These are phyloP conservation scores for Ceratocystis papillata DNA, from an alignment of 2,329 filamentous ascomycete species.

Conservation along the genomic window DNA sequence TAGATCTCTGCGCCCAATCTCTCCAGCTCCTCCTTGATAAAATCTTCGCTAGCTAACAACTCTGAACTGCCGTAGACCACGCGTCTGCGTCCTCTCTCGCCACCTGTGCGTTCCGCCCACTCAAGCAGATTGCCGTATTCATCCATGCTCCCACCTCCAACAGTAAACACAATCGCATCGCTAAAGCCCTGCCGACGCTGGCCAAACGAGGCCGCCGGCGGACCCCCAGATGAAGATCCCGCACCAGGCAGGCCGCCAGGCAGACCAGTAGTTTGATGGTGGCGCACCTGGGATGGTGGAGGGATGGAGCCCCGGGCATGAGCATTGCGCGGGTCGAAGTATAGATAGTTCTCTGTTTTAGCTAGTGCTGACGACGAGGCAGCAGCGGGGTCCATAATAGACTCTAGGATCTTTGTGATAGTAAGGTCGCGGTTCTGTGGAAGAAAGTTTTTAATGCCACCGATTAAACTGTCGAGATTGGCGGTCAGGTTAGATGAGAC, in stretches of 20 bases:
- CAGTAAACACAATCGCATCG: slow-evolving; percentile 87
- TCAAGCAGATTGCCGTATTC: slow-evolving; percentile 97
- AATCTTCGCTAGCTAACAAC: slow-evolving; percentile 57
- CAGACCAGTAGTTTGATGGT: slow-evolving; percentile 35
- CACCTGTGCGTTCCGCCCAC: slow-evolving; percentile 72
- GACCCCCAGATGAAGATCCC: slow-evolving; percentile 39
- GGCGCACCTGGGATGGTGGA: slow-evolving; percentile 54
- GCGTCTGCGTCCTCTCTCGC: slow-evolving; percentile 54
- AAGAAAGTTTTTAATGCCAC: slow-evolving; percentile 96
- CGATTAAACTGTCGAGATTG: slow-evolving; percentile 90
- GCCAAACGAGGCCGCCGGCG: slow-evolving; percentile 75
- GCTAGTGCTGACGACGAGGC: slow-evolving; percentile 86
- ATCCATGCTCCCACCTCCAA: slow-evolving; percentile 95
- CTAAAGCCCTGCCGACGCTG: slow-evolving; percentile 81
- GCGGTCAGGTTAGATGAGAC: slow-evolving; percentile 58
- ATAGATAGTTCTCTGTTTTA: slow-evolving; percentile 93
- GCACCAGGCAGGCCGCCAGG: slow-evolving; percentile 43
- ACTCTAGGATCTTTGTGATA: slow-evolving; percentile 95
- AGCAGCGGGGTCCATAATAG: slow-evolving; percentile 88
- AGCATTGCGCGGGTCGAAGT: slow-evolving; percentile 89
- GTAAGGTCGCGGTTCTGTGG: slow-evolving; percentile 91
- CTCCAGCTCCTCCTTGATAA: slow-evolving; percentile 54
- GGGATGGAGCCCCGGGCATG: slow-evolving; percentile 89
- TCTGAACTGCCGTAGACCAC: slow-evolving; percentile 94
- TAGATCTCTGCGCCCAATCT: slow-evolving; percentile 48